These are phyloP conservation scores for Gryganskiella cystojenkinii DNA, from an alignment of 192 early-diverging fungal species.

Conservation along the genomic window DNA sequence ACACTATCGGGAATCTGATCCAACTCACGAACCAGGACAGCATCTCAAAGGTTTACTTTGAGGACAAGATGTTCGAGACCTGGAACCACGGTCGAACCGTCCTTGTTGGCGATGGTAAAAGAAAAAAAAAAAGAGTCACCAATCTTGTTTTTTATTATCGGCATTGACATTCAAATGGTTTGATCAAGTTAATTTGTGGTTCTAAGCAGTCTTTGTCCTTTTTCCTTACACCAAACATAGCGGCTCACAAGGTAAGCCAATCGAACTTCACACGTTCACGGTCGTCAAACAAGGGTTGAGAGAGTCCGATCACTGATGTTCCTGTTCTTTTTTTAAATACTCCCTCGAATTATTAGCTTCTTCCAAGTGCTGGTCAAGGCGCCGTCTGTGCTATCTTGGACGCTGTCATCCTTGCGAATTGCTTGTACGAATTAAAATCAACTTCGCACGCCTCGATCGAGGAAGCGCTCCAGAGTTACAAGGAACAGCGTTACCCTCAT, in stretches of 20 bases:
- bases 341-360: neutral
- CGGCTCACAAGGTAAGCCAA: neutral
- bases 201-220: too few relatives aligned
- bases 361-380: conserved; percentile 16
- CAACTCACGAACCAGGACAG: neutral
- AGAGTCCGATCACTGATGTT: too few relatives aligned
- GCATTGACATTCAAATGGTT: too few relatives aligned
- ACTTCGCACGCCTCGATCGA: neutral
- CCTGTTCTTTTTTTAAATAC: too few relatives aligned
- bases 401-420: neutral
- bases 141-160: too few relatives aligned
- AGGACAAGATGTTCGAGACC: conserved; percentile 20
- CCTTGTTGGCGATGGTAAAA: conserved; percentile 8
- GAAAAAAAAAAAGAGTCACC: too few relatives aligned
- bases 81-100: conserved; percentile 7
- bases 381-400: conserved; percentile 9
- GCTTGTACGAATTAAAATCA: conserved; percentile 9
- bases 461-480: conserved; percentile 3
- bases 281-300: too few relatives aligned
- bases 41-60: conserved; percentile 6
- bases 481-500: neutral
- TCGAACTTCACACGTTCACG: too few relatives aligned
- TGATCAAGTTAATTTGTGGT: too few relatives aligned
- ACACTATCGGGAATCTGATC: conserved; percentile 6
- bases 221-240: too few relatives aligned